phyloP scores from a whole-genome alignment of 2,329 filamentous ascomycete genomes.

The Bisporella sp. region DNA sequence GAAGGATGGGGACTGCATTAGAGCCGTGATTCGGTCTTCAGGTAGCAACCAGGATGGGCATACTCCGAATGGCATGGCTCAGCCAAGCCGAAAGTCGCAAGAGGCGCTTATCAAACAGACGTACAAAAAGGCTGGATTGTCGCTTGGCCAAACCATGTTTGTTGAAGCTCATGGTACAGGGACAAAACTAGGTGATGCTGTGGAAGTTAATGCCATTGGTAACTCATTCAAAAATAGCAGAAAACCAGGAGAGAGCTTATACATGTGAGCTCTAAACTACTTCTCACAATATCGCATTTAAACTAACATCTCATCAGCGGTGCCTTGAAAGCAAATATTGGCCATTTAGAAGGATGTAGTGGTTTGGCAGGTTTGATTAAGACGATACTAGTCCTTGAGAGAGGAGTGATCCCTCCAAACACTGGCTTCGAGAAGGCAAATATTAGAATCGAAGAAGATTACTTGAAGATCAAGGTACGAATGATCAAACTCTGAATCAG shows the following conservation, averaged over 20 bases:
- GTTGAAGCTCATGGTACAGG: conserved; percentile 18
- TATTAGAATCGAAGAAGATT: conserved; percentile 14
- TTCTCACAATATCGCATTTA: too few relatives aligned
- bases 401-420: conserved; percentile 28
- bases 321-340: conserved; percentile 17
- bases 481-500: conserved; percentile 22
- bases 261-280: background rate
- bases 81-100: conserved; percentile 42
- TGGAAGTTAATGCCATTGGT: conserved; percentile 7
- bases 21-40: conserved; percentile 26
- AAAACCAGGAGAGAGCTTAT: conserved; percentile 8
- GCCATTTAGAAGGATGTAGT: conserved; percentile 14
- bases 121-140: conserved; percentile 9
- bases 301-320: background rate
- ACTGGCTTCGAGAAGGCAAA: background rate
- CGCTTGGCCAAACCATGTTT: conserved; percentile 6
- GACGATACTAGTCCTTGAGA: conserved; percentile 9
- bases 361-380: conserved; percentile 11
- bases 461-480: conserved; percentile 10
- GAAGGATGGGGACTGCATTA: conserved; percentile 18
- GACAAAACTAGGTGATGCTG: conserved; percentile 8
- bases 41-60: conserved; percentile 47
- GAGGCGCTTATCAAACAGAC: conserved; percentile 4
- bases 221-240: background rate
- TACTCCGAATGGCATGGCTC: conserved; percentile 44